Evolutionary conservation across 2,329 filamentous ascomycete species (phyloP).

Genomic region (Ophiostoma ulmi): DNA sequence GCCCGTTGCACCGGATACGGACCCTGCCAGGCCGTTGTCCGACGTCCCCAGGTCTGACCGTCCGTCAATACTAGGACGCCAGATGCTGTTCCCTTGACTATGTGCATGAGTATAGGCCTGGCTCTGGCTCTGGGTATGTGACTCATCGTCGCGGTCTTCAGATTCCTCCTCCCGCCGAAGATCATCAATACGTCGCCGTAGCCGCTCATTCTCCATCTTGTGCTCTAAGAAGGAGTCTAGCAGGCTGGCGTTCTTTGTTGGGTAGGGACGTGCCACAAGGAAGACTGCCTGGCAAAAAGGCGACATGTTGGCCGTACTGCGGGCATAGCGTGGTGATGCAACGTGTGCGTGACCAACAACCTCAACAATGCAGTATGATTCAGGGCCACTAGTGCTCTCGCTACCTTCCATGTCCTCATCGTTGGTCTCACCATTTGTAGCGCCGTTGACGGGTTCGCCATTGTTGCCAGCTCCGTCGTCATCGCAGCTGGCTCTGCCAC

Average conservation of each 20-base stretch:
- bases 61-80: constrained; percentile 22
- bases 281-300: constrained; percentile 84
- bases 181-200: constrained; percentile 78
- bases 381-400: constrained; percentile 46
- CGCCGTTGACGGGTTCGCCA: neutral
- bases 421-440: constrained; percentile 31
- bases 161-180: constrained; percentile 73
- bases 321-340: constrained; percentile 59
- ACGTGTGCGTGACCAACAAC: constrained; percentile 90
- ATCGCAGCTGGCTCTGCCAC: neutral
- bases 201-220: constrained; percentile 89
- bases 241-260: constrained; percentile 76
- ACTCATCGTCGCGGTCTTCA: constrained; percentile 69
- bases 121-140: constrained; percentile 51
- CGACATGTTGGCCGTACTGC: constrained; percentile 58
- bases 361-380: constrained; percentile 74
- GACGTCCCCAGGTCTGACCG: constrained; percentile 49
- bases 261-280: constrained; percentile 86
- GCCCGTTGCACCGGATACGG: constrained; percentile 20
- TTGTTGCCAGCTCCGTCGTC: neutral
- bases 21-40: constrained; percentile 31
- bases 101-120: constrained; percentile 33
- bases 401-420: constrained; percentile 51
- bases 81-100: constrained; percentile 36
- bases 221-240: constrained; percentile 93